phyloP scores from a whole-genome alignment of 768 basidiomycete genomes.

The Boletus sensibilis region DNA sequence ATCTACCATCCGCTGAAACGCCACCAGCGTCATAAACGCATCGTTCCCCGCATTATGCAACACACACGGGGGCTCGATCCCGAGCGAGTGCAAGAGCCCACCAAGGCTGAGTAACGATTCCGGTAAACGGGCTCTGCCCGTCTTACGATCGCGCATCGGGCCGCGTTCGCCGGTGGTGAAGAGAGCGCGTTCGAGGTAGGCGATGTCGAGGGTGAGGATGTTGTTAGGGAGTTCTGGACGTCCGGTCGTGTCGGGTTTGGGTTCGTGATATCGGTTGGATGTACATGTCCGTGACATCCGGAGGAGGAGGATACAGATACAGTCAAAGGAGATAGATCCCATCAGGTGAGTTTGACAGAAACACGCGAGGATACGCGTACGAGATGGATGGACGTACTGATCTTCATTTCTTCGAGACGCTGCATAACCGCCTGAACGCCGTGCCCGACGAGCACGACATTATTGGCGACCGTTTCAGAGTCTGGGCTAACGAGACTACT shows the following conservation, averaged over 20 bases:
- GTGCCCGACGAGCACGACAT: conserved; percentile 71
- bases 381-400: conserved; percentile 50
- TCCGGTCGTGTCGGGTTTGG: background rate
- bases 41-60: conserved; percentile 82
- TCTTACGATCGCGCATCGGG: conserved; percentile 59
- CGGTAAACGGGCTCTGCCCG: conserved; percentile 49
- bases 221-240: conserved; percentile 69
- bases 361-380: background rate
- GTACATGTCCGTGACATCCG: background rate
- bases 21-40: conserved; percentile 66
- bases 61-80: conserved; percentile 36
- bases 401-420: conserved; percentile 74
- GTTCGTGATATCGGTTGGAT: background rate
- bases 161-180: conserved; percentile 58
- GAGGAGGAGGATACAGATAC: background rate
- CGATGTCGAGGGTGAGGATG: conserved; percentile 63
- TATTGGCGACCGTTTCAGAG: conserved; percentile 67
- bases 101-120: conserved; percentile 62
- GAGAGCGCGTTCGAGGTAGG: conserved; percentile 60
- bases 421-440: conserved; percentile 53
- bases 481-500: conserved; percentile 77
- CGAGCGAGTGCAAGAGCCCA: conserved; percentile 60
- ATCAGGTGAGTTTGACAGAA: background rate
- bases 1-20: conserved; percentile 67
- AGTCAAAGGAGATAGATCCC: background rate